Evolutionary conservation across 768 basidiomycete species (phyloP).

Genomic region (Daedaleopsis nitida): DNA sequence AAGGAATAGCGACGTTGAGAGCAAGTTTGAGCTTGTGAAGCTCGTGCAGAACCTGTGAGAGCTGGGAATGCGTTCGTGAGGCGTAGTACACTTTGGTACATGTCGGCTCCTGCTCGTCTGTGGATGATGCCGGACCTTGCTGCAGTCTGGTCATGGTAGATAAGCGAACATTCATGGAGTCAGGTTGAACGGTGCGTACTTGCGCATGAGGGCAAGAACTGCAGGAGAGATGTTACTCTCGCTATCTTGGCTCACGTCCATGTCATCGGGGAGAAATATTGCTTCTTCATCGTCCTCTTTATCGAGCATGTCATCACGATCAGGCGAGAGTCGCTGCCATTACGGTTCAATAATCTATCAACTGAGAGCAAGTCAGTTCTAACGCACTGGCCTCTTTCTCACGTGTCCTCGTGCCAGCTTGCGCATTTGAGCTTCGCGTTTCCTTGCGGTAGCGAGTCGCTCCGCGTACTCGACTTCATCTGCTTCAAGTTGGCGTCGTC

Average conservation of each 20-base stretch:
- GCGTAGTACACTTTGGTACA: slow-evolving; percentile 92
- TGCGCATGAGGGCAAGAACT: slow-evolving; percentile 77
- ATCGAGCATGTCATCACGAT: slow-evolving; percentile 13
- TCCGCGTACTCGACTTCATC: slow-evolving; percentile 67
- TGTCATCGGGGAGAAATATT: slow-evolving; percentile 67
- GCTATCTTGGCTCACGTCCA: slow-evolving; percentile 36
- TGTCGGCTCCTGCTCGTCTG: slow-evolving; percentile 52
- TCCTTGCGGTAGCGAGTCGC: slow-evolving; percentile 58
- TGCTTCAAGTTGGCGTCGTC: slow-evolving; percentile 65
- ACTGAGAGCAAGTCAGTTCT: slow-evolving; percentile 18
- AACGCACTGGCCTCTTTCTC: slow-evolving; percentile 56
- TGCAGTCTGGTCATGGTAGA: slow-evolving; percentile 5
- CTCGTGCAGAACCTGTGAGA: slow-evolving; percentile 89
- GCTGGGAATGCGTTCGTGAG: slow-evolving; percentile 94
- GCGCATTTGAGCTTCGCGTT: slow-evolving; percentile 59
- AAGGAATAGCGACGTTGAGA: slow-evolving; percentile 39
- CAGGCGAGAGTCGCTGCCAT: slow-evolving; percentile 15
- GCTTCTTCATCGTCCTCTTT: slow-evolving; percentile 56
- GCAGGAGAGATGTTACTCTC: slow-evolving; percentile 70
- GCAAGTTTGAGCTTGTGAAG: slow-evolving; percentile 58
- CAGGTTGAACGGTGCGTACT: slow-evolving; percentile 42
- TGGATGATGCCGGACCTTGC: slow-evolving; percentile 3
- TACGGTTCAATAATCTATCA: neutral
- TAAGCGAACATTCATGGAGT: neutral
- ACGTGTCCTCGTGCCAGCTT: slow-evolving; percentile 57